Conservation (phyloP, 2,329 filamentous ascomycete species). For the Fusarium bactridioides region DNA sequence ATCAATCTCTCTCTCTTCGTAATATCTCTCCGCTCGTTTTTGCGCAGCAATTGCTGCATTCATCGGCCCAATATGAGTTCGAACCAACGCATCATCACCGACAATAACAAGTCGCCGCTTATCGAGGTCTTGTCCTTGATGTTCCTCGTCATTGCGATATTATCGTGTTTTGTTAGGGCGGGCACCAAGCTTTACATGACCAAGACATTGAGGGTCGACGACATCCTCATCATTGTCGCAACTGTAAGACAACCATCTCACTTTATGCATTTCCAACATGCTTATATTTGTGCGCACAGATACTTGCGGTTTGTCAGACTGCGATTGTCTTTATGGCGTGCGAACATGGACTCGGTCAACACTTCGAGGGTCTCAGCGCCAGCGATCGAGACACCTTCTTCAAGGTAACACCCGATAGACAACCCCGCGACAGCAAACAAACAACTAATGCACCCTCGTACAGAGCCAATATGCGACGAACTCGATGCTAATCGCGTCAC, state of each 20-base stretch:
- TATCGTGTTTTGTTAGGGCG: conserved; percentile 37
- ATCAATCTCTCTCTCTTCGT: background rate
- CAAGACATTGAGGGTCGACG: conserved; percentile 40
- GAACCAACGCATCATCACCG: conserved; percentile 40
- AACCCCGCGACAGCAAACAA: background rate
- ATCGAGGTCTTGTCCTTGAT: conserved; percentile 43
- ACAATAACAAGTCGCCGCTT: conserved; percentile 43
- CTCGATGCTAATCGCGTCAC: conserved; percentile 36
- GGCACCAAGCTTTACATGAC: conserved; percentile 44
- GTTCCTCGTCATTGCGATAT: conserved; percentile 41
- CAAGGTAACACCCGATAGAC: conserved; percentile 29
- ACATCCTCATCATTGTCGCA: conserved; percentile 37
- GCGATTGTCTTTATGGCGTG: conserved; percentile 27
- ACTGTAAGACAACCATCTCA: conserved; percentile 19
- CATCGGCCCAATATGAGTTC: conserved; percentile 26
- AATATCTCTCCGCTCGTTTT: background rate
- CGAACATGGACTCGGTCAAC: conserved; percentile 38
- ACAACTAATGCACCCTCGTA: conserved; percentile 5
- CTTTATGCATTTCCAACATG: background rate
- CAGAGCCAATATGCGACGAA: conserved; percentile 42
- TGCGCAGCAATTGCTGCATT: conserved; percentile 2
- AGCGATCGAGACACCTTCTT: conserved; percentile 31
- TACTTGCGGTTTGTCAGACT: conserved; percentile 37
- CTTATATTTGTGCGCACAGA: conserved; percentile 9
- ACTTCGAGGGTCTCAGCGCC: conserved; percentile 18